Evolutionary conservation across 352 stramenopile genomes (phyloP).

Genomic region (Phytophthora tentaculata): DNA sequence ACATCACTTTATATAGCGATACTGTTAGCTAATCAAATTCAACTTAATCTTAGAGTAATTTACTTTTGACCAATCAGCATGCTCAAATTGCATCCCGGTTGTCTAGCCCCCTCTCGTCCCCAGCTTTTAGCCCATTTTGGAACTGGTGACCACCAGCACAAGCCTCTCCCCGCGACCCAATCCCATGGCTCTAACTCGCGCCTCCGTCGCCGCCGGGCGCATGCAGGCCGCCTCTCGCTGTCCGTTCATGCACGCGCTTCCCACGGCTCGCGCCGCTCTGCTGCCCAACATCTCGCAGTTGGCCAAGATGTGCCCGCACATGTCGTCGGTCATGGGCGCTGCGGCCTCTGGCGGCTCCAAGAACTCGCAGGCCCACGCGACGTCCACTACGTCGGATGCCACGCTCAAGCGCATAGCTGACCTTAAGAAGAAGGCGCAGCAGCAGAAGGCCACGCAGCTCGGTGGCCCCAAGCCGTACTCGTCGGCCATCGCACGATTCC

Average conservation of each 20-base stretch:
- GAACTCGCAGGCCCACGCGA: slow-evolving; percentile 68
- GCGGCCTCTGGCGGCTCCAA: slow-evolving; percentile 47
- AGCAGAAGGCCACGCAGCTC: slow-evolving; percentile 42
- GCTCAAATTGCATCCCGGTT: slow-evolving; percentile 2
- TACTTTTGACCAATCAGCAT: not conserved
- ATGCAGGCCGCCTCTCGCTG: slow-evolving; percentile 81
- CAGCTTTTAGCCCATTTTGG: slow-evolving; percentile 39
- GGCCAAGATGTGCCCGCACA: slow-evolving; percentile 87
- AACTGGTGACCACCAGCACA: slow-evolving; percentile 42
- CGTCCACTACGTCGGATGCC: slow-evolving; percentile 59
- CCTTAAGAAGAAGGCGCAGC: slow-evolving; percentile 67
- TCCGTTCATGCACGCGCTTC: slow-evolving; percentile 86
- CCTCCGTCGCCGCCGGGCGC: slow-evolving; percentile 66
- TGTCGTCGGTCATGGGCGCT: slow-evolving; percentile 81
- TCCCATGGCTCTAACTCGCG: slow-evolving; percentile 72
- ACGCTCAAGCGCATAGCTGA: slow-evolving; percentile 76
- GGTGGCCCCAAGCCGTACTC: slow-evolving; percentile 42
- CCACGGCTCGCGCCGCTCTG: slow-evolving; percentile 71
- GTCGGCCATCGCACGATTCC: slow-evolving; percentile 59
- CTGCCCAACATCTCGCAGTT: slow-evolving; percentile 88
- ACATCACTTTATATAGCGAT: not conserved
- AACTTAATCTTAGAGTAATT: not conserved
- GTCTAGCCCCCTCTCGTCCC: not conserved
- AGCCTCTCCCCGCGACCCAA: slow-evolving; percentile 1
- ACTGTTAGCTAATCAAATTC: not conserved